Evolutionary conservation across 345 rosid species (phyloP), one percentile per base, ranked within the genome.

Genomic region (Gossypium arboreum): DNA sequence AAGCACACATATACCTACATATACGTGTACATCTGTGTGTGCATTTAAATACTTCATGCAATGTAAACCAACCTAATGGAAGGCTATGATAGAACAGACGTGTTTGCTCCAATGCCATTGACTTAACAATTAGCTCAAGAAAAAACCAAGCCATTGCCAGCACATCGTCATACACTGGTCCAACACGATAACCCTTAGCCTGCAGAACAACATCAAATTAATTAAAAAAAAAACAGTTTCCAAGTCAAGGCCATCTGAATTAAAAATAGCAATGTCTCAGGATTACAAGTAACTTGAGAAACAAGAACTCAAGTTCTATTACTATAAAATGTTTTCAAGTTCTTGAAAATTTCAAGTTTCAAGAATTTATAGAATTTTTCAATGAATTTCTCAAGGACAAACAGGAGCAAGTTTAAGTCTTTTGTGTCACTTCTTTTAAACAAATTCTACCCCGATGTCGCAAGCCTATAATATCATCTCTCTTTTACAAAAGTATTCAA

Each of bases 71-170:
- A 93, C 99, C 99, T 85, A 90, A 84, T 57, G 99, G 94, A 84
- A 92, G 92, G 84, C 85, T 87, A 41, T 91, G 94, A 83, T 88
- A 85, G 88, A 93, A 93, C 54, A 88, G 88, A 60, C 91, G 98
- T 81, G 94, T 82, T 85, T 95, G 99, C 84, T 95, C 98, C 86
- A 95, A 82, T 71, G 98, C 94, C 98, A 95, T 91, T 73, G 99
- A 95, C 90, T 95, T 95, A 79, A 90, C 94, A 84, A 95, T 82
- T 72, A 95, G 87, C 92, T 95, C 99, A 50, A 95, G 99, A 80
- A 95, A 95, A 89, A 95, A 95, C 99, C 99, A 95, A 47, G 98
- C 98, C 99, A 95, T 95, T 76, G 98, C 93, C 80, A 95, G 78
- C 52, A 95, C 99, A 77, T 95, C 99, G 69, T 95, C 99, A 89